Base-by-base conservation (phyloP, 441 rosid genomes). In the Viola pubescens region DNA sequence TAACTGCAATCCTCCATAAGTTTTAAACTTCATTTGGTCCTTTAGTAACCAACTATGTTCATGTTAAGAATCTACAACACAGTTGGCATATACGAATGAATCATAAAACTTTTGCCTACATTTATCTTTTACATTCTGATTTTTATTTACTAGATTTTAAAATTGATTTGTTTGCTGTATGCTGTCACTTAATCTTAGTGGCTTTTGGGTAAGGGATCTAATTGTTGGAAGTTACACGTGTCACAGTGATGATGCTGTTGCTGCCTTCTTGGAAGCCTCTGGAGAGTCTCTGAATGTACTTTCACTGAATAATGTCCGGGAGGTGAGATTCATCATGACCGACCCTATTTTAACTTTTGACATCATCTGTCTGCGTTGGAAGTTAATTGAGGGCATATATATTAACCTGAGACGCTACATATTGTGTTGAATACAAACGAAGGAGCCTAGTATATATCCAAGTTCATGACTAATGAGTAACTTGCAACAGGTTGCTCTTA, bases 231-330 rank as follows among this genome's bases (percentile, higher is more conserved):
- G 52, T 49, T 63, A 13, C 63, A 45, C 43, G 37, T 59, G 51
- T 68, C 44, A 62, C 58, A 82, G 88, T 58, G 88, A 82, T 47
- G 78, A 62, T 76, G 83, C 76, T 59, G 37, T 82, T 65, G 79
- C 88, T 2, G 79, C 80, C 43, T 80, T 73, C 72, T 77, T 80
- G 57, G 79, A 78, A 69, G 77, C 65, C 56, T 65, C 63, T 3
- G 83, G 85, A 59, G 42, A 63, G 59, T 69, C 73, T 56, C 67
- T 80, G 37, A 55, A 37, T 59, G 63, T 68, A 42, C 80, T 80
- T 60, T 71, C 76, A 60, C 66, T 82, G 54, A 71, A 74, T 54
- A 59, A 69, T 11, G 54, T 78, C 59, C 11, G 51, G 7, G 37
- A 14, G 73, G 85, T 78, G 70, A 70, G 79, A 56, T 58, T 70